Evolutionary conservation across 768 basidiomycete genomes (phyloP), one percentile per base, ranked within the genome.

Genomic region (Termitomyces heimii): DNA sequence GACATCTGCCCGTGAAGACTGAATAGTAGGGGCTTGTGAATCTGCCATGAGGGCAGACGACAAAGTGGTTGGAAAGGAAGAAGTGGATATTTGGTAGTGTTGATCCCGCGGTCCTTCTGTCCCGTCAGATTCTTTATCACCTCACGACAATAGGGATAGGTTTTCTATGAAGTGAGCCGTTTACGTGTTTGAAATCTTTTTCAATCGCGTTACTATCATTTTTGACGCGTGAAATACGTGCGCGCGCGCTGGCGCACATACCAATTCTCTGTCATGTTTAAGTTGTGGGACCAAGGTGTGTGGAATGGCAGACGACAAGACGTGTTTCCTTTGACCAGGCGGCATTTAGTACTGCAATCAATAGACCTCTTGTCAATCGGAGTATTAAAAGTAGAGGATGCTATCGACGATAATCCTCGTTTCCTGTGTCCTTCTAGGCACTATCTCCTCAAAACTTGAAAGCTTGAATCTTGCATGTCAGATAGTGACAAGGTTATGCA

Each of bases 1-100:
- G 18, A 90, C 82, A 44, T 91, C 86, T 43, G 73, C 78, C 49
- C 73, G 67, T 3, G 80, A 81, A 28, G 72, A 69, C 40, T 76
- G 74, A 7, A 76, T 59, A 1, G 71, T 73, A 20, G 72, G 68
- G 1, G 64, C 58, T 24, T 56, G 55, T 24, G 39, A 13, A 28
- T 62, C 48, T 46, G 61, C 48, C 61, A 62, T 62, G 10, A 32
- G 8, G 24, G n/a, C n/a, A n/a, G n/a, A n/a, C 26, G 28, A 24
- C 14, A 24, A 34, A 35, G 29, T 42, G 37, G 28, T 42, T 44
- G 39, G 29, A 20, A n/a, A 53, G 18, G 13, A 43, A 54, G 22
- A 22, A 6, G 53, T 42, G 20, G 3, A 29, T 49, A 39, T 52
- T 52, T 52, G 51, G 37, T 29, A n/a, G 4, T 52, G 51, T 52